A percentile compares a stretch with the other conserved stretches of the same genome.
phyloP scores from a whole-genome alignment of 169 alveolate genomes.

The Plasmodium relictum region DNA sequence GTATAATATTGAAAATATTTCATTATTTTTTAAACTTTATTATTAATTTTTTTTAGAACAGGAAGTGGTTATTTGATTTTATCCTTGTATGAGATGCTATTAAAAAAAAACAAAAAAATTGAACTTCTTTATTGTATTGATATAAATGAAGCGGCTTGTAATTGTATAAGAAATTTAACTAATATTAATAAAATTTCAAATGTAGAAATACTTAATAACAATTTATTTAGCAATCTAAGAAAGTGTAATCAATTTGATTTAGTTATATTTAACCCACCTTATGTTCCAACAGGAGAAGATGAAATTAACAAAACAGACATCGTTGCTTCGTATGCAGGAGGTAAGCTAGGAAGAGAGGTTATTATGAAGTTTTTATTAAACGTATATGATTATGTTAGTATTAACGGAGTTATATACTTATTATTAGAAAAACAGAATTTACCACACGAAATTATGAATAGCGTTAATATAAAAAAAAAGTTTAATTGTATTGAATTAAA shows the following conservation, averaged over 20 bases:
- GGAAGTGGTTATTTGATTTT: conserved; percentile 65
- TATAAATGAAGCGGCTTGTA: conserved; percentile 60
- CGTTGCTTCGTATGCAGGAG: conserved; percentile 74
- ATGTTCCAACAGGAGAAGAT: conserved; percentile 63
- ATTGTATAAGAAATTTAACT: conserved; percentile 41
- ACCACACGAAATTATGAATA: conserved; percentile 52
- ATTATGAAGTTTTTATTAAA: conserved; percentile 57
- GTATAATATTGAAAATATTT: too few relatives aligned
- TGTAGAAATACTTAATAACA: conserved; percentile 48
- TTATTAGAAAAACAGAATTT: conserved; percentile 56
- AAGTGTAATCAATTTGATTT: conserved; percentile 47
- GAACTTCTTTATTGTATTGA: conserved; percentile 59
- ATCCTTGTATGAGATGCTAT: conserved; percentile 35
- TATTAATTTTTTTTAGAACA: conserved; percentile 9
- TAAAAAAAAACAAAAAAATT: conserved; percentile 31
- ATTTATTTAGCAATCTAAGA: conserved; percentile 51
- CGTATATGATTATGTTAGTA: conserved; percentile 61
- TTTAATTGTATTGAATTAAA: conserved; percentile 30
- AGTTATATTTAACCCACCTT: conserved; percentile 70
- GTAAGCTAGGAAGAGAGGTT: conserved; percentile 68
- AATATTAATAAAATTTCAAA: conserved; percentile 28
- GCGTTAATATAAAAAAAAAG: conserved; percentile 13
- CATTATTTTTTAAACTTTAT: too few relatives aligned
- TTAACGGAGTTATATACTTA: conserved; percentile 51
- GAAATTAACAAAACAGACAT: conserved; percentile 68